Conservation (phyloP, 768 basidiomycete species). For the Calocybe cyanea region DNA sequence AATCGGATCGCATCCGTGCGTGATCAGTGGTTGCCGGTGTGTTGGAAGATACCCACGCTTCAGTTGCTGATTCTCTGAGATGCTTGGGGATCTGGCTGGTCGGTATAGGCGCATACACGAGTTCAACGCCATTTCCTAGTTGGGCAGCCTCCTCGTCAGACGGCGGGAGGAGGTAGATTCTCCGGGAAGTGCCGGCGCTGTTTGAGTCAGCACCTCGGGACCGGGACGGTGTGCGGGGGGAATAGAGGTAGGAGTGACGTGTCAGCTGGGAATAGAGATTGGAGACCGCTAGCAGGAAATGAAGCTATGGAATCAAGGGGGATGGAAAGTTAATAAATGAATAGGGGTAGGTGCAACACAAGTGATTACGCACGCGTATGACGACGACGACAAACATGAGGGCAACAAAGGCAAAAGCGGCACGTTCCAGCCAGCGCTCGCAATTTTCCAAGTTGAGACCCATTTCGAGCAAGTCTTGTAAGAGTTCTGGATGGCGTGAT, state of each 20-base stretch:
- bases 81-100: slow-evolving; percentile 49
- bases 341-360: not conserved
- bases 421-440: slow-evolving; percentile 73
- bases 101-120: slow-evolving; percentile 74
- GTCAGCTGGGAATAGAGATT: slow-evolving; percentile 57
- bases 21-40: slow-evolving; percentile 16
- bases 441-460: slow-evolving; percentile 79
- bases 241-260: slow-evolving; percentile 24
- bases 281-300: slow-evolving; percentile 71
- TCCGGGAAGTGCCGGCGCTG: slow-evolving; percentile 49
- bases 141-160: slow-evolving; percentile 8
- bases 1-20: slow-evolving; percentile 19
- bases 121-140: slow-evolving; percentile 22
- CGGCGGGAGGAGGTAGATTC: slow-evolving; percentile 60
- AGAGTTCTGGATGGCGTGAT: slow-evolving; percentile 69
- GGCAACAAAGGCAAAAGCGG: slow-evolving; percentile 53
- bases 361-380: slow-evolving; percentile 52
- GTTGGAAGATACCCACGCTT: slow-evolving; percentile 58
- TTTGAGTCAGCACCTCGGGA: slow-evolving; percentile 12
- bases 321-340: slow-evolving; percentile 1
- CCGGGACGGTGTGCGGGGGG: slow-evolving; percentile 18
- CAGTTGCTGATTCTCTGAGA: slow-evolving; percentile 51
- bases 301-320: slow-evolving; percentile 44
- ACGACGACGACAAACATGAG: slow-evolving; percentile 60
- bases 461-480: slow-evolving; percentile 65